Evolutionary conservation across 2,329 filamentous ascomycete genomes (phyloP).

Genomic region (Monilinia aucupariae): DNA sequence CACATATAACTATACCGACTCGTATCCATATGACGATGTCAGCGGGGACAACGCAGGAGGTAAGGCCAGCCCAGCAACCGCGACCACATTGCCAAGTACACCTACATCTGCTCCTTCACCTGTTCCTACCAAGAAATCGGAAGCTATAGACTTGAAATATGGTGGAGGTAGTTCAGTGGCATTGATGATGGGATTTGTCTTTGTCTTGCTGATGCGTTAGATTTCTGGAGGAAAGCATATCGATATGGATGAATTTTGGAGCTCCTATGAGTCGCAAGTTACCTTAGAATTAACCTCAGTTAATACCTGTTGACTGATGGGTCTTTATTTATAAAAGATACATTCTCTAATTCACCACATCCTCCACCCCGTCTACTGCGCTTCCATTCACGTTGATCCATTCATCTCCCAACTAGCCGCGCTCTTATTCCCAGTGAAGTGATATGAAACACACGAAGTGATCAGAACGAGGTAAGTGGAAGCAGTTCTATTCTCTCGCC

Average conservation of each 20-base stretch:
- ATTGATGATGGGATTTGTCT: slow-evolving; percentile 10
- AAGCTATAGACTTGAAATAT: slow-evolving; percentile 3
- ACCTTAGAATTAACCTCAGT: not conserved
- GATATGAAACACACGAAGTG: too few species aligned
- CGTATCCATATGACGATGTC: slow-evolving; percentile 23
- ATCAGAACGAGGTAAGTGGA: too few species aligned
- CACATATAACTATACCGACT: slow-evolving; percentile 23
- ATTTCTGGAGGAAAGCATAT: not conserved
- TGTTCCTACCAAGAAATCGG: slow-evolving; percentile 6
- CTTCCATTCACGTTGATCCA: not conserved
- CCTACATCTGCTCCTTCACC: not conserved
- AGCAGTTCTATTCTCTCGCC: not conserved
- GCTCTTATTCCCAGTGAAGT: not conserved
- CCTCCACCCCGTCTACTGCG: too few species aligned
- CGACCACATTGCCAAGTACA: not conserved
- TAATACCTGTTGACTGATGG: not conserved
- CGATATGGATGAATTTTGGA: not conserved
- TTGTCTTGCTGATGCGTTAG: slow-evolving; percentile 9
- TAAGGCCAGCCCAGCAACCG: not conserved
- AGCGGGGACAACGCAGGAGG: slow-evolving; percentile 20
- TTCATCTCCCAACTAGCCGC: too few species aligned
- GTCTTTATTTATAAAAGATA: not conserved
- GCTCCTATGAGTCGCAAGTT: not conserved
- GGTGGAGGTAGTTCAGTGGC: not conserved
- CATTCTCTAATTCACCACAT: not conserved